Evolutionary conservation across 2,329 filamentous ascomycete genomes (phyloP).

Genomic region (Pestalotiopsis sp.): DNA sequence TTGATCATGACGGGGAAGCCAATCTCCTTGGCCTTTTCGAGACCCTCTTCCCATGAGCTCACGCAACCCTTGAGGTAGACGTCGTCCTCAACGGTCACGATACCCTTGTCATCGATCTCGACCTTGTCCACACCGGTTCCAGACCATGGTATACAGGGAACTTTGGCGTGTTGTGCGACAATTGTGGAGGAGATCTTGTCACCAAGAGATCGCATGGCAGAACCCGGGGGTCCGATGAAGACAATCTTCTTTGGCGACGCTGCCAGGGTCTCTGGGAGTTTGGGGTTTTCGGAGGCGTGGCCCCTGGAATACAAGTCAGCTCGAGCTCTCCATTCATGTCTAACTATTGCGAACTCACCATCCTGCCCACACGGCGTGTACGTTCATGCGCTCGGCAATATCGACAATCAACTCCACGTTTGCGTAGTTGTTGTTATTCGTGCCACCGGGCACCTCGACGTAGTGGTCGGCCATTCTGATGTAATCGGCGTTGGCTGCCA

Average conservation of each 20-base stretch:
- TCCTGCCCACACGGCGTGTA: constrained; percentile 98
- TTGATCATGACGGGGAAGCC: constrained; percentile 99
- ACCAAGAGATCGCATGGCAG: constrained; percentile 97
- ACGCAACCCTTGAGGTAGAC: constrained; percentile 92
- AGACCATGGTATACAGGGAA: constrained; percentile 99
- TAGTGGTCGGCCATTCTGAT: constrained; percentile 99
- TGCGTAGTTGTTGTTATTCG: constrained; percentile 99
- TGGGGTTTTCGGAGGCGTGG: constrained; percentile 98
- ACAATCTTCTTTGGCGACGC: constrained; percentile 98
- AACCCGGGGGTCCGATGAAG: constrained; percentile 97
- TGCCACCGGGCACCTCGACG: constrained; percentile 96
- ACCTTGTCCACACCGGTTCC: constrained; percentile 89
- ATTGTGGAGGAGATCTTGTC: constrained; percentile 99
- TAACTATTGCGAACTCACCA: constrained; percentile 67
- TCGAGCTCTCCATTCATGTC: constrained; percentile 13
- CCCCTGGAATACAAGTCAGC: constrained; percentile 60
- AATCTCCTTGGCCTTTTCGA: constrained; percentile 83
- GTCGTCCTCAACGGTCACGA: constrained; percentile 88
- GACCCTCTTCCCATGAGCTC: constrained; percentile 84
- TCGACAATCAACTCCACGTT: constrained; percentile 99
- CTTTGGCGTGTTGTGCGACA: constrained; percentile 93
- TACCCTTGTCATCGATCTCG: constrained; percentile 75
- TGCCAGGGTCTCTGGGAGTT: constrained; percentile 92
- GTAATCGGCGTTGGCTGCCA: constrained; percentile 97
- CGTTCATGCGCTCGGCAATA: constrained; percentile 96